A percentile compares a stretch with the other conserved stretches of the same genome.
These are phyloP conservation scores for Lactifluus subvellereus DNA, from an alignment of 768 basidiomycete species.

Conservation along the genomic window DNA sequence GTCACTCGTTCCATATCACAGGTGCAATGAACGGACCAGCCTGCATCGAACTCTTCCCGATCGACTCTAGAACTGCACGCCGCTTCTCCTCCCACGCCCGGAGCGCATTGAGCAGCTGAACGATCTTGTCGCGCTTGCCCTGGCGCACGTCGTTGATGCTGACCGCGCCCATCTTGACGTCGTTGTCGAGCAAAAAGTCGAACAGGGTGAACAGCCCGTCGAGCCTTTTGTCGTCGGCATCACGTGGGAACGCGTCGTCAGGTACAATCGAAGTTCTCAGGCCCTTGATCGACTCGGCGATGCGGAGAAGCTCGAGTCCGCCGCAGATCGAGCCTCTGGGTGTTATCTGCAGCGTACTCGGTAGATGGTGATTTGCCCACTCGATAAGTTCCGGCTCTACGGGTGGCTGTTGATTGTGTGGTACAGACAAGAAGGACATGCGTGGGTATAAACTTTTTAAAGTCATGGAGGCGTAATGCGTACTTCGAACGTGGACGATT, in stretches of 20 bases:
- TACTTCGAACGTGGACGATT: slow-evolving; percentile 30
- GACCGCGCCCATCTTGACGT: slow-evolving; percentile 84
- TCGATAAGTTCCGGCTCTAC: slow-evolving; percentile 58
- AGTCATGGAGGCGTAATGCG: not conserved
- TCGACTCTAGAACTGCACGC: slow-evolving; percentile 45
- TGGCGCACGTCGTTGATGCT: slow-evolving; percentile 90
- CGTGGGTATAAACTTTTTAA: slow-evolving; percentile 5
- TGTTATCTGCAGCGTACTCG: slow-evolving; percentile 51
- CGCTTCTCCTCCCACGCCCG: slow-evolving; percentile 79
- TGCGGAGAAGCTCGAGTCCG: slow-evolving; percentile 76
- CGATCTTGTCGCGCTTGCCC: slow-evolving; percentile 75
- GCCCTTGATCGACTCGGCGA: slow-evolving; percentile 78
- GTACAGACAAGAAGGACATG: slow-evolving; percentile 7
- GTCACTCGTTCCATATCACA: slow-evolving; percentile 2
- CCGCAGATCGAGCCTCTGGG: slow-evolving; percentile 45
- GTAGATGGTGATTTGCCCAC: slow-evolving; percentile 88
- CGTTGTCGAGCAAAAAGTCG: slow-evolving; percentile 89
- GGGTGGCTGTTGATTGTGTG: slow-evolving; percentile 18
- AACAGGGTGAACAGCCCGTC: slow-evolving; percentile 86
- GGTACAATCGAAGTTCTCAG: slow-evolving; percentile 63
- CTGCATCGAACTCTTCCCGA: slow-evolving; percentile 35
- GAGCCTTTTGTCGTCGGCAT: slow-evolving; percentile 67
- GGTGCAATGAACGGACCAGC: slow-evolving; percentile 30
- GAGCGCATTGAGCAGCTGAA: slow-evolving; percentile 71
- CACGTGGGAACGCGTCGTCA: slow-evolving; percentile 70